Conservation (phyloP, 805 yeast species). For the Saccharomycopsis sp. region DNA sequence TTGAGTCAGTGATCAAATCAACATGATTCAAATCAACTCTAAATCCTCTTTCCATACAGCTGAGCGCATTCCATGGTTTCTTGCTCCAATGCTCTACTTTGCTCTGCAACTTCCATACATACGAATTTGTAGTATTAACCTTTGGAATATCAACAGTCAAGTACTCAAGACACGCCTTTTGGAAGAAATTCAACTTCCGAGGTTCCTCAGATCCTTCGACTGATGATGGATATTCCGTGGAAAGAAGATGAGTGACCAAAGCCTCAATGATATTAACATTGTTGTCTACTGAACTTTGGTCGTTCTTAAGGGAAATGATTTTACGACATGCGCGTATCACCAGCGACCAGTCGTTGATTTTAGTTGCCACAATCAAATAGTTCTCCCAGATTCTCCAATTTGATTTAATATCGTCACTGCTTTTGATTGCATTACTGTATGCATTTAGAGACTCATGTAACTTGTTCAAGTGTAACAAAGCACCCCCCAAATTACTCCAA, state of each 20-base stretch:
- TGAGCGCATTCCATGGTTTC: conserved; percentile 83
- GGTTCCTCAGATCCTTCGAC: conserved; percentile 24
- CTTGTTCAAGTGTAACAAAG: conserved; percentile 59
- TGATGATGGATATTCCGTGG: conserved; percentile 41
- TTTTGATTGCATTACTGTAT: conserved; percentile 66
- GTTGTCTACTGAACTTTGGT: conserved; percentile 54
- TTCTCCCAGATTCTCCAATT: conserved; percentile 94
- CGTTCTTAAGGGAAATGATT: conserved; percentile 50
- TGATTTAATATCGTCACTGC: conserved; percentile 55
- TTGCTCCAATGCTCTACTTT: conserved; percentile 81
- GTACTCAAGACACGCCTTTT: conserved; percentile 61
- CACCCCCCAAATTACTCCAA: conserved; percentile 89
- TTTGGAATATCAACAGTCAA: conserved; percentile 63
- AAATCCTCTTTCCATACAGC: conserved; percentile 79
- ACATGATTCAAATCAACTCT: conserved; percentile 64
- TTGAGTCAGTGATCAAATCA: conserved; percentile 53
- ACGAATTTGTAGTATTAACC: conserved; percentile 51
- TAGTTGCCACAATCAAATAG: conserved; percentile 73
- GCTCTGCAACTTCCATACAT: conserved; percentile 78
- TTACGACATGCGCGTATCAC: conserved; percentile 70
- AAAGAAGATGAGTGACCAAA: conserved; percentile 56
- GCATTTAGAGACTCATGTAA: conserved; percentile 79
- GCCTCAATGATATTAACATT: conserved; percentile 74
- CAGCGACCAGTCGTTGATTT: conserved; percentile 81
- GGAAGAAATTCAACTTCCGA: conserved; percentile 49